phyloP scores from a whole-genome alignment of 495 filamentous ascomycete genomes.

The Emericellopsis terricola region DNA sequence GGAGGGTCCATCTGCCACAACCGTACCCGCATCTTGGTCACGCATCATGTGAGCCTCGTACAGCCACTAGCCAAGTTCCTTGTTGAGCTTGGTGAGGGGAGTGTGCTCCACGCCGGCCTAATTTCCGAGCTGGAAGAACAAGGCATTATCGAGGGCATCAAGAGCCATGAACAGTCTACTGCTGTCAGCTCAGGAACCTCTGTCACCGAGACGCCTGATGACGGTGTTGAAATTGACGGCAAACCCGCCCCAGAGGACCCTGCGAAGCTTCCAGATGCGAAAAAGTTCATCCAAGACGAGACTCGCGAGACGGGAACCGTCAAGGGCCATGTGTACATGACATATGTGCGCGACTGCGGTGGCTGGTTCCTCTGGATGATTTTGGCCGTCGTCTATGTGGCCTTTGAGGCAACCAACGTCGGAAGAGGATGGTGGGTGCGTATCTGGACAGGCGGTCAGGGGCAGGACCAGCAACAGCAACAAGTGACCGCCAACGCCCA shows the following conservation, averaged over 20 bases:
- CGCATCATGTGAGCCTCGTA: conserved; percentile 63
- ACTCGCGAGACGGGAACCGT: conserved; percentile 46
- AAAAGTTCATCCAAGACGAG: conserved; percentile 59
- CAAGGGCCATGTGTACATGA: conserved; percentile 38
- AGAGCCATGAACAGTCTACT: conserved; percentile 18
- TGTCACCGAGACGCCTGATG: conserved; percentile 1
- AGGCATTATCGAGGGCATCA: conserved; percentile 38
- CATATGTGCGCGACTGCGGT: conserved; percentile 48
- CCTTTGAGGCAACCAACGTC: conserved; percentile 8
- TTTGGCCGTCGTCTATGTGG: conserved; percentile 30
- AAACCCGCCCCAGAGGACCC: no score
- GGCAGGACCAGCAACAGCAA: conserved; percentile 9
- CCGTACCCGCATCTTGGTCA: conserved; percentile 63
- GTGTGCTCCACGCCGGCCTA: conserved; percentile 39
- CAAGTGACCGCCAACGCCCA: conserved; percentile 3
- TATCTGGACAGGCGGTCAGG: conserved; percentile 40
- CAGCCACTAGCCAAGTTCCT: conserved; percentile 50
- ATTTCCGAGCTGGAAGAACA: conserved; percentile 36
- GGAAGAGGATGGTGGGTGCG: conserved; percentile 49
- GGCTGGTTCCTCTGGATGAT: conserved; percentile 43
- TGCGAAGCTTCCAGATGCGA: conserved; percentile 27
- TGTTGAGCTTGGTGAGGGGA: conserved; percentile 50
- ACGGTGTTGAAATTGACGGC: conserved; percentile 6
- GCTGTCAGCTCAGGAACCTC: conserved; percentile 25
- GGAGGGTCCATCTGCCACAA: conserved; percentile 48